Percentiles rank a stretch among this genome's conserved stretches.
Evolutionary conservation across 2,329 filamentous ascomycete species (phyloP).

Genomic region (Fusarium buharicum): DNA sequence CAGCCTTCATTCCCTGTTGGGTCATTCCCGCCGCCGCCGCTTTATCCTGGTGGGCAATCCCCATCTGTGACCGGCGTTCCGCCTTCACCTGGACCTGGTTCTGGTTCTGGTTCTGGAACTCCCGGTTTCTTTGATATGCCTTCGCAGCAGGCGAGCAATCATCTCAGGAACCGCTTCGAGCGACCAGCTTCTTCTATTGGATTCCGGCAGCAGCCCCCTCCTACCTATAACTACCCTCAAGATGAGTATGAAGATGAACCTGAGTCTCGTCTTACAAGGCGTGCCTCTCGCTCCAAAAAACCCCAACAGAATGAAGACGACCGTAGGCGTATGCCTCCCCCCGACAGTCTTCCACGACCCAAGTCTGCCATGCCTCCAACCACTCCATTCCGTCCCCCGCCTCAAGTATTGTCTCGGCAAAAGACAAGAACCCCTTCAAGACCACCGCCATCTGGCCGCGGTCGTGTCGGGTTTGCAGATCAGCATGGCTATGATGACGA

Average conservation of each 20-base stretch:
- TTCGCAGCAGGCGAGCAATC: slow-evolving; percentile 43
- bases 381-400: slow-evolving; percentile 46
- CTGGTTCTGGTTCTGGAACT: slow-evolving; percentile 42
- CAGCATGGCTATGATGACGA: slow-evolving; percentile 53
- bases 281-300: slow-evolving; percentile 57
- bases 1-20: slow-evolving; percentile 42
- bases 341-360: slow-evolving; percentile 52
- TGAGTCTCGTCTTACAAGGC: slow-evolving; percentile 51
- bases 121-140: slow-evolving; percentile 49
- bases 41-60: slow-evolving; percentile 43
- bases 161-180: slow-evolving; percentile 51
- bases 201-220: slow-evolving; percentile 47
- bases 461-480: slow-evolving; percentile 49
- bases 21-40: slow-evolving; percentile 49
- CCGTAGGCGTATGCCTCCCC: slow-evolving; percentile 61
- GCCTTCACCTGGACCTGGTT: no score
- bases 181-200: slow-evolving; percentile 56
- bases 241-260: slow-evolving; percentile 57
- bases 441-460: slow-evolving; percentile 46
- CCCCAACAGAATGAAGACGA: slow-evolving; percentile 54
- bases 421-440: slow-evolving; percentile 50
- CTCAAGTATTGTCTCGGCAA: slow-evolving; percentile 43
- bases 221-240: slow-evolving; percentile 49
- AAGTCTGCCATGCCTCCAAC: slow-evolving; percentile 48
- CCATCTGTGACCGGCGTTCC: slow-evolving; percentile 43